phyloP scores from a whole-genome alignment of 108 stramenopile genomes.

The Pseudonitzschia delicatissima region DNA sequence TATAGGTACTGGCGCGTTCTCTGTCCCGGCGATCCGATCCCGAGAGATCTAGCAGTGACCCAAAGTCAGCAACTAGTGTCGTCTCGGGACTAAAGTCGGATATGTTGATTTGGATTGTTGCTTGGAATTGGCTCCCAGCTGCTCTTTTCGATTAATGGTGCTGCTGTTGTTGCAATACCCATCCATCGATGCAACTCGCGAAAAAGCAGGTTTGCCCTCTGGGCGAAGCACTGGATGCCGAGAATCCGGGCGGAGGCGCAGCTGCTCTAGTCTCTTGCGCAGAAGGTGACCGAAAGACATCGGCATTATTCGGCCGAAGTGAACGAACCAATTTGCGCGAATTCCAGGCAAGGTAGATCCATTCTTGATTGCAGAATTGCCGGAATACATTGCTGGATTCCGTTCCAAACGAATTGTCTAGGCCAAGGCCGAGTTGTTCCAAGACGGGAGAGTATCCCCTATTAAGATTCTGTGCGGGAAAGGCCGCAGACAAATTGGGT shows the following conservation, averaged over 20 bases:
- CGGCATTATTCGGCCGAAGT: not conserved
- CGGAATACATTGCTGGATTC: not conserved
- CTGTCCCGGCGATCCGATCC: conserved; percentile 14
- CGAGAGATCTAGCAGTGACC: conserved; percentile 33
- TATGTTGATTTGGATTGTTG: not conserved
- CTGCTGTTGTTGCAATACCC: not conserved
- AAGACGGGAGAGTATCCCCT: conserved; percentile 24
- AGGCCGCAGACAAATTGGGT: not conserved
- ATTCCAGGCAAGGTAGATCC: not conserved
- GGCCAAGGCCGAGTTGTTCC: conserved; percentile 12
- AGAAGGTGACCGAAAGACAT: not conserved
- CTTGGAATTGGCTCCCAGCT: not conserved
- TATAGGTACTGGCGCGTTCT: conserved; percentile 23
- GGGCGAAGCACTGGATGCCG: not conserved
- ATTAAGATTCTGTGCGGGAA: not conserved
- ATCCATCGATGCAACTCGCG: not conserved
- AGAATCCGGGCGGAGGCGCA: conserved; percentile 10
- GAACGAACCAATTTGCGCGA: not conserved
- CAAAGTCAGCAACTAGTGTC: conserved; percentile 15
- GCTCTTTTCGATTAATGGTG: too few relatives aligned
- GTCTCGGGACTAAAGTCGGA: conserved; percentile 7
- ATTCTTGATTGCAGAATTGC: not conserved
- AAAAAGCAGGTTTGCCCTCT: conserved; percentile 7
- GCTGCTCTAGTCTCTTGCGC: not conserved
- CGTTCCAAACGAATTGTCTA: conserved; percentile 3